These are phyloP conservation scores for Moesziomyces aphidis DNA, from an alignment of 1,284 basidiomycete genomes.

Conservation along the genomic window DNA sequence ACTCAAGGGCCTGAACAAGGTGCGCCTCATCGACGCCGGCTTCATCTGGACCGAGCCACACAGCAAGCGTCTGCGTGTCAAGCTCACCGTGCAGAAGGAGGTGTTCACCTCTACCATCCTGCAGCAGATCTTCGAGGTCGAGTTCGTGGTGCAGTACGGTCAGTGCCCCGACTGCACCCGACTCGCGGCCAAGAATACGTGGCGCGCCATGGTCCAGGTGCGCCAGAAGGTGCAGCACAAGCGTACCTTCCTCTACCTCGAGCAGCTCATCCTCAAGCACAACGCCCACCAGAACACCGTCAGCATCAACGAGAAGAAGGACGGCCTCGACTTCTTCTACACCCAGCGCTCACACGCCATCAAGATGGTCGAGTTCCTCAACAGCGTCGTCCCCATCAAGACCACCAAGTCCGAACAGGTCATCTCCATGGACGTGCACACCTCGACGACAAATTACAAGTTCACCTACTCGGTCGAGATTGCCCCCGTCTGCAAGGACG, in stretches of 20 bases:
- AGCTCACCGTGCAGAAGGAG: constrained; percentile 98
- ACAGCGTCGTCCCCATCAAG: constrained; percentile 85
- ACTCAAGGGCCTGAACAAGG: constrained; percentile 92
- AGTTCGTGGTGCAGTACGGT: constrained; percentile 93
- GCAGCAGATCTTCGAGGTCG: constrained; percentile 97
- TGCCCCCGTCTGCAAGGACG: constrained; percentile 95
- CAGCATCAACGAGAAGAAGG: constrained; percentile 88
- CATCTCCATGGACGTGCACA: constrained; percentile 91
- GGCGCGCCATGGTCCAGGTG: constrained; percentile 96
- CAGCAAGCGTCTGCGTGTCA: constrained; percentile 90
- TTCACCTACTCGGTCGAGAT: constrained; percentile 98
- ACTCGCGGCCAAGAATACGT: constrained; percentile 97
- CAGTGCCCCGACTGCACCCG: constrained; percentile 95
- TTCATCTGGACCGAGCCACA: constrained; percentile 99
- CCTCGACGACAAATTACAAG: constrained; percentile 93
- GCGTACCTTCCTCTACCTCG: constrained; percentile 95
- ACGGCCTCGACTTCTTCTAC: constrained; percentile 98
- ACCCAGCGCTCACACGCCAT: constrained; percentile 88
- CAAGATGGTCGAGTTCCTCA: constrained; percentile 97
- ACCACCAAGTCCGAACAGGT: constrained; percentile 93
- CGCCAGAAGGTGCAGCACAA: constrained; percentile 91
- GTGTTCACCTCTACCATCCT: constrained; percentile 94
- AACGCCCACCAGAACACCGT: constrained; percentile 97
- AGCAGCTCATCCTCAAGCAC: constrained; percentile 97
- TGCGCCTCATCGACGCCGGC: constrained; percentile 93